phyloP scores from a whole-genome alignment of 2,329 filamentous ascomycete species.

The Fusarium humuli region DNA sequence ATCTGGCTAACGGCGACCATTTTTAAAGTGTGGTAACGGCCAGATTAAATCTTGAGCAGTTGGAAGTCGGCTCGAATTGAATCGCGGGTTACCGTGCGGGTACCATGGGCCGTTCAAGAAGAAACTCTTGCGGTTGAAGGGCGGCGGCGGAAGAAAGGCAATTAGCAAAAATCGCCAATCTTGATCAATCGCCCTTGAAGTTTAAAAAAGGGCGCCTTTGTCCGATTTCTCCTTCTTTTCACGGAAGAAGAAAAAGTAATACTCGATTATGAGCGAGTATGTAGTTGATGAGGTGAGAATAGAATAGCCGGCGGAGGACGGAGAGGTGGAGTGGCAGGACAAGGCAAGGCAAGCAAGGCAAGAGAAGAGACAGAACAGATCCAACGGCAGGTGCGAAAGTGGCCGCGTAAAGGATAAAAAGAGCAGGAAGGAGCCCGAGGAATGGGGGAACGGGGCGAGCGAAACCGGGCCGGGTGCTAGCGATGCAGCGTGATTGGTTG shows the following conservation, averaged over 20 bases:
- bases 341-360: conserved; percentile 31
- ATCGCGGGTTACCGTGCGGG: conserved; percentile 43
- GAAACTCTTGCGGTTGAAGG: conserved; percentile 35
- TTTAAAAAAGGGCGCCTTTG: not conserved
- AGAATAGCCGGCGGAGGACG: conserved; percentile 39
- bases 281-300: conserved; percentile 36
- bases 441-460: conserved; percentile 37
- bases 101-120: conserved; percentile 44
- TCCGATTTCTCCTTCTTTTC: conserved; percentile 6
- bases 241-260: conserved; percentile 24
- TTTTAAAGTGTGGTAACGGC: conserved; percentile 24
- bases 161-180: conserved; percentile 29
- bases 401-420: conserved; percentile 40
- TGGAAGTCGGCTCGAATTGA: conserved; percentile 43
- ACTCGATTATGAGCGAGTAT: conserved; percentile 31
- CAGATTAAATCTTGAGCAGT: conserved; percentile 36
- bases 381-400: conserved; percentile 36
- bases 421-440: conserved; percentile 35
- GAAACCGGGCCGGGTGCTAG: conserved; percentile 28
- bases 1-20: conserved; percentile 46
- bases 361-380: conserved; percentile 28
- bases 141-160: conserved; percentile 35
- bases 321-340: conserved; percentile 39
- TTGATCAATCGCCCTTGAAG: conserved; percentile 20
- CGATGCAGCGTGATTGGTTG: conserved; percentile 20